phyloP scores from a whole-genome alignment of 202 grass and related monocot genomes.

The Musa balbisiana region DNA sequence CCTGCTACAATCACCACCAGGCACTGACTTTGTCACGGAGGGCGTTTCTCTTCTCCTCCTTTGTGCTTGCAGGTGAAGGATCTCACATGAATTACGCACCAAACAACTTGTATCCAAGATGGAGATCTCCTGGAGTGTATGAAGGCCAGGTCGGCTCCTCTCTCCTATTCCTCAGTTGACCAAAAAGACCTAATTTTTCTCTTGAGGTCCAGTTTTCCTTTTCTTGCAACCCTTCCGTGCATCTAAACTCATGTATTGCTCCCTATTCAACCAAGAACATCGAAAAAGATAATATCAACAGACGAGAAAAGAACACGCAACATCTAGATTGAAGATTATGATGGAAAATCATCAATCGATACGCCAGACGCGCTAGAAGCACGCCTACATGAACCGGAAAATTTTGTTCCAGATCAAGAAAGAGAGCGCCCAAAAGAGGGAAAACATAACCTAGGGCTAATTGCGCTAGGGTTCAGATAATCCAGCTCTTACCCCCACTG shows the following conservation, averaged over 20 bases:
- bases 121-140: too few relatives aligned
- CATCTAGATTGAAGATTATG: not conserved
- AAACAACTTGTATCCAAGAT: too few relatives aligned
- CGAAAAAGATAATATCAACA: not conserved
- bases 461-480: not conserved
- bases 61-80: too few relatives aligned
- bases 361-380: not conserved
- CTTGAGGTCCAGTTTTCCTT: too few relatives aligned
- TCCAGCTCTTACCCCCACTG: slow-evolving; percentile 13
- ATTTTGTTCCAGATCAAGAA: not conserved
- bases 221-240: not conserved
- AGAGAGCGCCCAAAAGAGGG: not conserved
- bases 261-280: not conserved
- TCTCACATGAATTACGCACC: too few relatives aligned
- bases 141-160: too few relatives aligned
- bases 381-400: not conserved
- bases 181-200: too few relatives aligned
- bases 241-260: not conserved
- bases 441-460: not conserved
- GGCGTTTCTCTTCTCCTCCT: too few relatives aligned
- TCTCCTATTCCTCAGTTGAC: too few relatives aligned
- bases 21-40: too few relatives aligned
- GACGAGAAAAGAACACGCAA: not conserved
- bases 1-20: too few relatives aligned
- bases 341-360: not conserved